Percentiles rank a stretch among this genome's conserved stretches.
phyloP scores from a whole-genome alignment of 2,329 filamentous ascomycete genomes.

The Ophiostoma piceae region DNA sequence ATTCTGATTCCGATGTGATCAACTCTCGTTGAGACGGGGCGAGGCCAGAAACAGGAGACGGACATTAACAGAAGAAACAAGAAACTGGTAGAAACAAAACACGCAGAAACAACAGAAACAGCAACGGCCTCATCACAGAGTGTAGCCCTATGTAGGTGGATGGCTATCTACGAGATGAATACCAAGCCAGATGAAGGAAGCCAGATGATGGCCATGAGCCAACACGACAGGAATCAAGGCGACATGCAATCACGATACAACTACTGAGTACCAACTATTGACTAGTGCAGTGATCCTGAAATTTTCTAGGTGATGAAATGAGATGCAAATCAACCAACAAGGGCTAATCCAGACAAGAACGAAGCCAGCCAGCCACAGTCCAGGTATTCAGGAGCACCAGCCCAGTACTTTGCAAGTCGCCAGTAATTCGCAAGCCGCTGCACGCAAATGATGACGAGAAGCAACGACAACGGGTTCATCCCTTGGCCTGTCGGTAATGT shows the following conservation, averaged over 20 bases:
- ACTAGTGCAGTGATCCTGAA: neutral
- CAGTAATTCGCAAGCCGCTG: neutral
- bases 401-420: neutral
- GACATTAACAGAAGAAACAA: slow-evolving; percentile 10
- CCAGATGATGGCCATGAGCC: neutral
- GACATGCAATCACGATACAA: neutral
- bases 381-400: neutral
- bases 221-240: neutral
- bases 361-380: neutral
- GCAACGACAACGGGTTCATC: neutral
- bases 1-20: neutral
- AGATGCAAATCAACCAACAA: neutral
- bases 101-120: neutral
- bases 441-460: slow-evolving; percentile 2
- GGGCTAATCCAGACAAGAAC: neutral
- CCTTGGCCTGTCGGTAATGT: neutral
- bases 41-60: neutral
- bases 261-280: neutral
- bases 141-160: neutral
- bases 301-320: neutral
- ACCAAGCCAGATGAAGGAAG: too few species aligned
- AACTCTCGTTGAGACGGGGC: neutral
- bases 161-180: neutral
- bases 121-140: neutral
- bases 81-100: slow-evolving; percentile 14